These are phyloP conservation scores for Rhodotorula graminis DNA, from an alignment of 768 basidiomycete species.

Conservation along the genomic window DNA sequence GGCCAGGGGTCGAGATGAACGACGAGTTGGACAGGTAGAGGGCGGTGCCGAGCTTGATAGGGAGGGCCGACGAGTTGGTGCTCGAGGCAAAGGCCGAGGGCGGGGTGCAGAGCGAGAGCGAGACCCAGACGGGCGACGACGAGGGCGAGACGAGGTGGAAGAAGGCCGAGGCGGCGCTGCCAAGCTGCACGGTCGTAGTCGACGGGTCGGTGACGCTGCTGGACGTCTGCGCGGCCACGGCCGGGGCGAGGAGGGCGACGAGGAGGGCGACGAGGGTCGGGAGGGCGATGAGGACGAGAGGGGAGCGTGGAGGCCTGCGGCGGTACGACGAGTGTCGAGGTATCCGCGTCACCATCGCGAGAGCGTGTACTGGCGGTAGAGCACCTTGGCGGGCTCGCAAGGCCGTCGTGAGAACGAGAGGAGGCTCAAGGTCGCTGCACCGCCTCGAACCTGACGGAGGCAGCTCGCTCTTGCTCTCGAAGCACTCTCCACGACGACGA, in stretches of 20 bases:
- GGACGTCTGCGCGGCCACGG: neutral
- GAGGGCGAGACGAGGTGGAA: neutral
- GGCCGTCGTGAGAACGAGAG: no score
- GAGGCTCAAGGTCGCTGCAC: no score
- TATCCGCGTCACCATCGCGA: neutral
- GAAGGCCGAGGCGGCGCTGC: neutral
- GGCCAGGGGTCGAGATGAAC: neutral
- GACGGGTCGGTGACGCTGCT: neutral
- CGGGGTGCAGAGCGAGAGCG: neutral
- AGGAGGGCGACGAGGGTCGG: no score
- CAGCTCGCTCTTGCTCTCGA: no score
- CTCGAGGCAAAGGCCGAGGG: neutral
- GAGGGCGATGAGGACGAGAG: neutral
- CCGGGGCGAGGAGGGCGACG: neutral
- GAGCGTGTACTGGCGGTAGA: no score
- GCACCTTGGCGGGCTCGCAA: no score
- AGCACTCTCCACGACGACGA: no score
- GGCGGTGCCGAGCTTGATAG: neutral
- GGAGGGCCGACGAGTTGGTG: conserved; percentile 1
- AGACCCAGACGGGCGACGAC: conserved; percentile 2
- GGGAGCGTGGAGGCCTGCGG: neutral
- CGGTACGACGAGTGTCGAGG: neutral
- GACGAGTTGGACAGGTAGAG: conserved; percentile 31
- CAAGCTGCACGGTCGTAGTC: neutral
- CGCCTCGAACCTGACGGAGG: no score